phyloP scores from a whole-genome alignment of 2,329 filamentous ascomycete genomes.

The Sarocladium kiliense region DNA sequence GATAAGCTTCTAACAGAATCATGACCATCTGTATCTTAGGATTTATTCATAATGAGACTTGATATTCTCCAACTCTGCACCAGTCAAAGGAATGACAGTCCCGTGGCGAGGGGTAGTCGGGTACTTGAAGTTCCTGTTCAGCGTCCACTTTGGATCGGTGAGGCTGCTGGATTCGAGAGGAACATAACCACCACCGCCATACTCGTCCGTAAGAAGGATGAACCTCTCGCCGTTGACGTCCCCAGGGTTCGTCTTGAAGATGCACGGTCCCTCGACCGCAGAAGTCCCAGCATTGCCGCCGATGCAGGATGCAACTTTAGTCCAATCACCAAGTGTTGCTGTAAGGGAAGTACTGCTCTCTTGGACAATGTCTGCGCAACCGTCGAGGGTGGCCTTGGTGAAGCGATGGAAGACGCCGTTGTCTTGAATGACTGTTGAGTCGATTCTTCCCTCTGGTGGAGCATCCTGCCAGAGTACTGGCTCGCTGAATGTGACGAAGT shows the following conservation, averaged over 20 bases:
- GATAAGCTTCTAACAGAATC: too few relatives aligned
- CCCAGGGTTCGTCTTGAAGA: constrained; percentile 39
- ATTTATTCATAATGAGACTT: background rate
- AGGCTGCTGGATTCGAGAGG: constrained; percentile 43
- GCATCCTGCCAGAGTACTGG: constrained; percentile 43
- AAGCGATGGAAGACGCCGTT: constrained; percentile 39
- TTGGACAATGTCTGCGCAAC: constrained; percentile 44
- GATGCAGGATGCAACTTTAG: constrained; percentile 37
- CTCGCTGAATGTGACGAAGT: constrained; percentile 41
- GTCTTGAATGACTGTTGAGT: constrained; percentile 40
- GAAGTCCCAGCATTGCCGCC: constrained; percentile 38
- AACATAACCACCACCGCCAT: constrained; percentile 40
- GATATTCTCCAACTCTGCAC: constrained; percentile 28
- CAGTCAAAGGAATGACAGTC: constrained; percentile 42
- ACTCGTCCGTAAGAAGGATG: constrained; percentile 47
- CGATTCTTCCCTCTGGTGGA: constrained; percentile 38
- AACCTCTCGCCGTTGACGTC: constrained; percentile 44
- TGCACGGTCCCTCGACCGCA: constrained; percentile 42
- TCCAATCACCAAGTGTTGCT: constrained; percentile 34
- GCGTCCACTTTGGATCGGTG: constrained; percentile 36
- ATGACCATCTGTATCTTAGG: too few relatives aligned
- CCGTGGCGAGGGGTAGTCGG: constrained; percentile 43
- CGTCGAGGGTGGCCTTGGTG: constrained; percentile 40
- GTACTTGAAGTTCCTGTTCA: constrained; percentile 35
- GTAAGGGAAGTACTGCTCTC: constrained; percentile 37